phyloP scores from a whole-genome alignment of 768 basidiomycete genomes.

The Xerocomellus dryophilus region DNA sequence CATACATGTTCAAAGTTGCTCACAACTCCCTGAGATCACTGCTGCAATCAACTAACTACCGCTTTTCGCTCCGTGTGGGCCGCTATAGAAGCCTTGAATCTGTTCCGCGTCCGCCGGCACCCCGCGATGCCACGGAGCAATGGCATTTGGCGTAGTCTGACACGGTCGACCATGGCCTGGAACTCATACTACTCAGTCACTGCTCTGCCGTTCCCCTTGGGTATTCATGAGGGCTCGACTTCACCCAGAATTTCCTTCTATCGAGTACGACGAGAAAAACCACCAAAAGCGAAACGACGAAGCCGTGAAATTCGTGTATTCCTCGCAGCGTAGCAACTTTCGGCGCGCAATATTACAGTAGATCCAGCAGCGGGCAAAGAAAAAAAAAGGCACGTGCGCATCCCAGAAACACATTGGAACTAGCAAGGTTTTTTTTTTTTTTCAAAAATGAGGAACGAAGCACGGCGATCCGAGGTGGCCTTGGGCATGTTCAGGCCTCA shows the following conservation, averaged over 20 bases:
- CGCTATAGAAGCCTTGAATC: not conserved
- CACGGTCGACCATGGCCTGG: no score
- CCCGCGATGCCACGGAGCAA: not conserved
- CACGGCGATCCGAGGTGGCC: no score
- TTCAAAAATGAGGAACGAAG: no score
- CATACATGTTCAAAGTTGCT: no score
- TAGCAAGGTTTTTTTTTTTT: no score
- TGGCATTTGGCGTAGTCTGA: not conserved
- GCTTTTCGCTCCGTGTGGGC: no score
- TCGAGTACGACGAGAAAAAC: not conserved
- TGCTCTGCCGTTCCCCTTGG: not conserved
- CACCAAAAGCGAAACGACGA: not conserved
- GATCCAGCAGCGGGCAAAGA: not conserved
- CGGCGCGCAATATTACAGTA: no score
- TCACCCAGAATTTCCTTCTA: not conserved
- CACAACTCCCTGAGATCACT: not conserved
- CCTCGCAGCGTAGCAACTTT: not conserved
- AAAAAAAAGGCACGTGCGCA: not conserved
- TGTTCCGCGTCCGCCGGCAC: not conserved
- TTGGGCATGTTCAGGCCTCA: no score
- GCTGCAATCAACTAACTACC: no score
- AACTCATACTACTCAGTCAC: no score
- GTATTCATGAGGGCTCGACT: no score
- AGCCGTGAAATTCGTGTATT: not conserved
- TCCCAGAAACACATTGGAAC: not conserved